Evolutionary conservation across 805 yeast genomes (phyloP).

Genomic region (Clavispora asparagi): DNA sequence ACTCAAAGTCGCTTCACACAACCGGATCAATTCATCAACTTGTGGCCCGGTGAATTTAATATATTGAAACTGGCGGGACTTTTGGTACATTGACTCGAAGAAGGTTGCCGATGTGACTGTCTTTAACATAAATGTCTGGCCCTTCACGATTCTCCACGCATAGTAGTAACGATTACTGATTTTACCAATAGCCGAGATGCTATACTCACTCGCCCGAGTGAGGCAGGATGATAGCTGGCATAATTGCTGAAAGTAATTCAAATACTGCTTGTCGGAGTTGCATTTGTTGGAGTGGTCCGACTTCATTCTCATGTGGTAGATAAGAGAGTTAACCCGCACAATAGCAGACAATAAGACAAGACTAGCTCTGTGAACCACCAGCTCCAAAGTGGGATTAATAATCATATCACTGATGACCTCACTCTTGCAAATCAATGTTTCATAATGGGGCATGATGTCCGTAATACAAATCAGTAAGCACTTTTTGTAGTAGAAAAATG

Average conservation of each 20-base stretch:
- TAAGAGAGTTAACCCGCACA: constrained; percentile 24
- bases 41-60: neutral
- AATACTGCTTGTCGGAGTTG: constrained; percentile 4
- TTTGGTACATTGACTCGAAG: constrained; percentile 19
- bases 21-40: constrained; percentile 17
- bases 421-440: constrained; percentile 10
- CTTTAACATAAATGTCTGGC: constrained; percentile 40
- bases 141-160: constrained; percentile 64
- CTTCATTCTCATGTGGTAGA: constrained; percentile 18
- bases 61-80: constrained; percentile 17
- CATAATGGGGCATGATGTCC: constrained; percentile 18
- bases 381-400: constrained; percentile 16
- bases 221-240: constrained; percentile 14
- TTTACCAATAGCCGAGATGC: constrained; percentile 22
- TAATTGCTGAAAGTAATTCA: constrained; percentile 6
- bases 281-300: constrained; percentile 16
- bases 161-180: constrained; percentile 57
- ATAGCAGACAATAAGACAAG: constrained; percentile 26
- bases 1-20: constrained; percentile 10
- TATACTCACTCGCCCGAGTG: constrained; percentile 21
- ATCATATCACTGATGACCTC: constrained; percentile 18
- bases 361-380: constrained; percentile 27
- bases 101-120: constrained; percentile 29
- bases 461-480: constrained; percentile 10
- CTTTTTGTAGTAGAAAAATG: constrained; percentile 13